These are phyloP conservation scores for Gracilaria vermiculophylla DNA, from an alignment of 23 red algal species.

Conservation along the genomic window DNA sequence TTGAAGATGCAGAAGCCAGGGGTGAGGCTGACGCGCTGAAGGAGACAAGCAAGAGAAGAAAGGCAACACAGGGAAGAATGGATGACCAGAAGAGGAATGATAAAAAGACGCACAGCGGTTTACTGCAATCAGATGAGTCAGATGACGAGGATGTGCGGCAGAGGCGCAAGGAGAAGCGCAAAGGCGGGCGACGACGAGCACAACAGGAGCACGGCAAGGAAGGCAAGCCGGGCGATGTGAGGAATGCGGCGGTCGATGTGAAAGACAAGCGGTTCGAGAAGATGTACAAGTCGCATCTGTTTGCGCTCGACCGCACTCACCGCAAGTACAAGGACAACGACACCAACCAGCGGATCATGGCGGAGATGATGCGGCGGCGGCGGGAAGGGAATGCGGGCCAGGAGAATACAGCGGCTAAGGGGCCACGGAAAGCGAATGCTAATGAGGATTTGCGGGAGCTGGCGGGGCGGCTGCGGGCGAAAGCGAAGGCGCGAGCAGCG, in stretches of 20 bases:
- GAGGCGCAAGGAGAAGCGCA: constrained; percentile 23
- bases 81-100: background rate
- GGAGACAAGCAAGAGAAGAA: background rate
- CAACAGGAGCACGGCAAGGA: background rate
- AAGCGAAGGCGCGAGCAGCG: background rate
- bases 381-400: background rate
- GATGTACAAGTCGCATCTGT: constrained; percentile 82
- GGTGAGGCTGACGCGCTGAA: background rate
- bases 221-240: background rate
- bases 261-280: constrained; percentile 84
- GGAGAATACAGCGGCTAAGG: background rate
- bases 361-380: constrained; percentile 25
- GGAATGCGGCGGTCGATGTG: background rate
- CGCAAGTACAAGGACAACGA: constrained; percentile 70
- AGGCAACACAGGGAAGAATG: background rate
- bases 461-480: constrained; percentile 3
- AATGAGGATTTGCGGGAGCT: constrained; percentile 20
- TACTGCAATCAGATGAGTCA: constrained; percentile 8
- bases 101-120: background rate
- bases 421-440: background rate
- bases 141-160: constrained; percentile 47
- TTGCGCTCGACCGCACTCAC: constrained; percentile 93
- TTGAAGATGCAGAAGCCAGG: constrained; percentile 34
- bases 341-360: constrained; percentile 31
- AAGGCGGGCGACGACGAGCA: constrained; percentile 18